These are phyloP conservation scores for Petunia hybrid DNA, from an alignment of 305 asterid genomes.

Conservation along the genomic window DNA sequence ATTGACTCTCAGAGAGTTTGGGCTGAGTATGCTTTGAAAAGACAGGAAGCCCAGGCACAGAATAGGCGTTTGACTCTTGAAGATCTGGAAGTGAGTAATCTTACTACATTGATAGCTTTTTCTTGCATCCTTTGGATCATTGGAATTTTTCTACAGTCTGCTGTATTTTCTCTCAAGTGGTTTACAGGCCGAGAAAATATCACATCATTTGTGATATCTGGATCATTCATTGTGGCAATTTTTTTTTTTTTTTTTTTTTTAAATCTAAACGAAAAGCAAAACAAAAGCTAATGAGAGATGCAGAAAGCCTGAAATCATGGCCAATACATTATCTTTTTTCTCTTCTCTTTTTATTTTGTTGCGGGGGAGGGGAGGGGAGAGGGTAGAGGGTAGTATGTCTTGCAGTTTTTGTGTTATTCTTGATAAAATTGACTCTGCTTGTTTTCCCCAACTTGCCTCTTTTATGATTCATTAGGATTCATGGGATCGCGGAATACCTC, in stretches of 20 bases:
- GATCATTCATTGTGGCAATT: not conserved
- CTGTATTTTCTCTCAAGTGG: not conserved
- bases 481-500: conserved; percentile 99
- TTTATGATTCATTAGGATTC: conserved; percentile 68
- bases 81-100: conserved; percentile 84
- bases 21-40: conserved; percentile 99
- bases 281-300: not conserved
- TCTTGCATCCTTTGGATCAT: not conserved
- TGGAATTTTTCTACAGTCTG: not conserved
- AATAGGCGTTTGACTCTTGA: conserved; percentile 96
- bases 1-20: conserved; percentile 99
- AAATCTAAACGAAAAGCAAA: not conserved
- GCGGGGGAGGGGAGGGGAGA: too few species aligned
- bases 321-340: not conserved
- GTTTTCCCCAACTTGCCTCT: not conserved
- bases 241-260: too few species aligned
- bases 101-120: not conserved
- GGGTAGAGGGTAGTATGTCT: not conserved
- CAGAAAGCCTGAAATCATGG: not conserved
- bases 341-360: too few species aligned
- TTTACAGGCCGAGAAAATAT: not conserved
- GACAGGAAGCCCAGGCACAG: conserved; percentile 99
- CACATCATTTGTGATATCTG: not conserved
- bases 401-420: not conserved
- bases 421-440: not conserved